phyloP scores from a whole-genome alignment of 108 stramenopile genomes.

The Cyclotella sp. region DNA sequence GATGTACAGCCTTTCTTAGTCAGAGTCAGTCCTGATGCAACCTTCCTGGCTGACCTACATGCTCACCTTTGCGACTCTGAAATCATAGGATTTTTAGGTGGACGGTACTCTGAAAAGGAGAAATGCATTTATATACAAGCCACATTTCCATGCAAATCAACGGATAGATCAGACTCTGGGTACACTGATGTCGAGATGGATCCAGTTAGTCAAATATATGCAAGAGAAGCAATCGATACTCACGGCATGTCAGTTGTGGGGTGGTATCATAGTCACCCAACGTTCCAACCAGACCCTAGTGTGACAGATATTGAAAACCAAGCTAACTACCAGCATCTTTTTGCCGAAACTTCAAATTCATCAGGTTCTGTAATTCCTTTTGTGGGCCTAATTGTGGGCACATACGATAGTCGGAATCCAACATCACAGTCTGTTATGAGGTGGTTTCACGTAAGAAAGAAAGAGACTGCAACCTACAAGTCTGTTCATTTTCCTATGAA shows the following conservation, averaged over 20 bases:
- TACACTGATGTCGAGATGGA: constrained; percentile 77
- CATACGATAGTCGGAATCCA: constrained; percentile 53
- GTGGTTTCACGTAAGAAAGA: constrained; percentile 54
- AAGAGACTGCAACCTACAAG: constrained; percentile 33
- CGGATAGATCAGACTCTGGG: constrained; percentile 51
- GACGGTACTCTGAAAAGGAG: constrained; percentile 44
- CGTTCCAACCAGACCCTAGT: constrained; percentile 23
- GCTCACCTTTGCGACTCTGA: constrained; percentile 65
- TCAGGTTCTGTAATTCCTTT: constrained; percentile 35
- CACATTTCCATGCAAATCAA: constrained; percentile 63
- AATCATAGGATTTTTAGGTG: constrained; percentile 73
- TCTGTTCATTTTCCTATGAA: constrained; percentile 46
- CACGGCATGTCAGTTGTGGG: constrained; percentile 62
- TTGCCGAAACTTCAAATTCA: constrained; percentile 33
- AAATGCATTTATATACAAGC: constrained; percentile 63
- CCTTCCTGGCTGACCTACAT: constrained; percentile 64
- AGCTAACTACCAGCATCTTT: constrained; percentile 57
- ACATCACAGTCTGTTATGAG: constrained; percentile 49
- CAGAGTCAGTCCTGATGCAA: constrained; percentile 49
- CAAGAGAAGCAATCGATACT: constrained; percentile 50
- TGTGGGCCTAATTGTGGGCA: constrained; percentile 62
- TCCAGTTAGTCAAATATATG: constrained; percentile 59
- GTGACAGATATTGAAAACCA: constrained; percentile 72
- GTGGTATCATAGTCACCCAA: constrained; percentile 50
- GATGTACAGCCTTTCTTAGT: constrained; percentile 48